Percentiles rank a stretch among this genome's conserved stretches.
These are phyloP conservation scores for Aspergillus sp. DNA, from an alignment of 2,329 filamentous ascomycete genomes.

Conservation along the genomic window DNA sequence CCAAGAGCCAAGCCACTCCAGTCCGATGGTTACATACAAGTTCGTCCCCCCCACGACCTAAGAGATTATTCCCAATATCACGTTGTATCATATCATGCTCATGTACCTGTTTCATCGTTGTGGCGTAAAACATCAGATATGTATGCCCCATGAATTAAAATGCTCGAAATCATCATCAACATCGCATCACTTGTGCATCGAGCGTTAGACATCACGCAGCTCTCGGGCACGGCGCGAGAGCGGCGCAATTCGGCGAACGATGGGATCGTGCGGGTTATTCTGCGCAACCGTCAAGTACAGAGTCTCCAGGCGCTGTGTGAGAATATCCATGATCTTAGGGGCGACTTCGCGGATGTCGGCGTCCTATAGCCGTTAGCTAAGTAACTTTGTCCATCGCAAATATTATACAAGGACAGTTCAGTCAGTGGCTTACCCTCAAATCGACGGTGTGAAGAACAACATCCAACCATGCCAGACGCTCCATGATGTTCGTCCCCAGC, in stretches of 20 bases:
- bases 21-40: too few species aligned
- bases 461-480: slow-evolving; percentile 53
- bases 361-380: slow-evolving; percentile 31
- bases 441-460: slow-evolving; percentile 49
- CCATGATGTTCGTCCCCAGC: slow-evolving; percentile 44
- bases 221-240: slow-evolving; percentile 38
- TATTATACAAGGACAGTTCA: background rate
- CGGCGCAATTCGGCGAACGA: slow-evolving; percentile 44
- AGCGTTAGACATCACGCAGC: slow-evolving; percentile 13
- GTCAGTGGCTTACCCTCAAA: slow-evolving; percentile 38
- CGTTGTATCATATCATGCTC: background rate
- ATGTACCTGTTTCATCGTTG: background rate
- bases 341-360: slow-evolving; percentile 49
- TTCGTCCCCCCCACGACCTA: too few species aligned
- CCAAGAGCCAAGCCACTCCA: too few species aligned
- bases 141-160: background rate
- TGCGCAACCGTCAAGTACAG: slow-evolving; percentile 51
- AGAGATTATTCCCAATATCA: background rate
- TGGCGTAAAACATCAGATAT: background rate
- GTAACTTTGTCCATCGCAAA: background rate
- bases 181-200: background rate
- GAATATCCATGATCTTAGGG: slow-evolving; percentile 52
- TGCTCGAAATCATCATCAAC: too few species aligned
- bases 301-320: slow-evolving; percentile 49
- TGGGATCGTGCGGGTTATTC: slow-evolving; percentile 43